Evolutionary conservation across 2,329 filamentous ascomycete genomes (phyloP).

Genomic region (Byssochlamys sp.): DNA sequence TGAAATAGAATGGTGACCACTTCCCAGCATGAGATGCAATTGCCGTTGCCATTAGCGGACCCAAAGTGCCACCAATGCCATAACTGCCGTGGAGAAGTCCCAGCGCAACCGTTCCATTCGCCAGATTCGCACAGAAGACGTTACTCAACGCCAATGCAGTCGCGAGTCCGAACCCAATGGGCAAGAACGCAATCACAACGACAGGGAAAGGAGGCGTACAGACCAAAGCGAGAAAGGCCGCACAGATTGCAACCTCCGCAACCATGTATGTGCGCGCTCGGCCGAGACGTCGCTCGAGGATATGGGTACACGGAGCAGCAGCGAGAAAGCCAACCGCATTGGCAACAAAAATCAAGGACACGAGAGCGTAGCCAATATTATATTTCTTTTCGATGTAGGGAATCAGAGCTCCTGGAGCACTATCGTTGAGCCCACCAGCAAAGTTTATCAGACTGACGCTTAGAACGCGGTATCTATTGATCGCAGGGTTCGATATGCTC

Average conservation of each 20-base stretch:
- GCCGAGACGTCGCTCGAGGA: slow-evolving; percentile 53
- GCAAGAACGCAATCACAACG: slow-evolving; percentile 57
- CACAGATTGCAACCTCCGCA: slow-evolving; percentile 49
- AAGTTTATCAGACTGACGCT: slow-evolving; percentile 58
- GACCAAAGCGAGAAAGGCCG: slow-evolving; percentile 57
- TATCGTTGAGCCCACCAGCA: slow-evolving; percentile 63
- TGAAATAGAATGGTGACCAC: slow-evolving; percentile 68
- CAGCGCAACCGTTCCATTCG: slow-evolving; percentile 43
- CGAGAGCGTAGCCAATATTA: slow-evolving; percentile 63
- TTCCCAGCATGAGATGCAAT: slow-evolving; percentile 52
- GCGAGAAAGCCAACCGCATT: slow-evolving; percentile 68
- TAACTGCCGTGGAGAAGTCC: slow-evolving; percentile 27
- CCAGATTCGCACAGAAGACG: slow-evolving; percentile 46
- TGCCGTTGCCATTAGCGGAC: slow-evolving; percentile 64
- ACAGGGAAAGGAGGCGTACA: slow-evolving; percentile 60
- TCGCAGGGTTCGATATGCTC: slow-evolving; percentile 30
- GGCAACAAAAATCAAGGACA: slow-evolving; percentile 72
- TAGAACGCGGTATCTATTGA: slow-evolving; percentile 62
- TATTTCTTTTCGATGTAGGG: slow-evolving; percentile 73
- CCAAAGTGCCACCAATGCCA: slow-evolving; percentile 54
- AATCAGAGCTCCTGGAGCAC: slow-evolving; percentile 66
- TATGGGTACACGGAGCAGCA: slow-evolving; percentile 59
- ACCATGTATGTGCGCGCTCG: slow-evolving; percentile 53
- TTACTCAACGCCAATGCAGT: slow-evolving; percentile 47
- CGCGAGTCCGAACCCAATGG: slow-evolving; percentile 49